phyloP scores from a whole-genome alignment of 1,284 basidiomycete species.

The Pseudozyma sp. region DNA sequence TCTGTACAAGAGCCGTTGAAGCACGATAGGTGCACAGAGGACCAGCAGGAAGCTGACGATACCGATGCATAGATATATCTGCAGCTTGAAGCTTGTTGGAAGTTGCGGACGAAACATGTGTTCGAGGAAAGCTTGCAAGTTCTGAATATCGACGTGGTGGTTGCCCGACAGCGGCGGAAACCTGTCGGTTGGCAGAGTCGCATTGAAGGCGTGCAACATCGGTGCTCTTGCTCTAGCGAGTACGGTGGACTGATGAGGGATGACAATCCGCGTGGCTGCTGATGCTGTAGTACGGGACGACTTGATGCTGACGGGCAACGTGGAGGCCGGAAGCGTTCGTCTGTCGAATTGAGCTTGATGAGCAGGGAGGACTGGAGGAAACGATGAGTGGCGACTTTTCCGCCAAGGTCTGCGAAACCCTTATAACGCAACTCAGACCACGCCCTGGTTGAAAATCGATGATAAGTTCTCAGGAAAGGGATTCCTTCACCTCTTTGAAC shows the following conservation, averaged over 20 bases:
- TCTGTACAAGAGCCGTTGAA: slow-evolving; percentile 17
- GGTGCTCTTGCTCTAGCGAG: neutral
- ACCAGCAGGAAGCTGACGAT: slow-evolving; percentile 1
- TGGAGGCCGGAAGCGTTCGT: too few relatives aligned
- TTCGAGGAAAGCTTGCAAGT: slow-evolving; percentile 15
- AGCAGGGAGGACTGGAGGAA: too few relatives aligned
- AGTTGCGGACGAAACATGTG: slow-evolving; percentile 18
- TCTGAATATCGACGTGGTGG: slow-evolving; percentile 7
- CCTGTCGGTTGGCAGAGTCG: slow-evolving; percentile 12
- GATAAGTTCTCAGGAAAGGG: too few relatives aligned
- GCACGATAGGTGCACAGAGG: slow-evolving; percentile 4
- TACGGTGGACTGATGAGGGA: neutral
- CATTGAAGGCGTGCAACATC: slow-evolving; percentile 25
- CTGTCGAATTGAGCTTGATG: too few relatives aligned
- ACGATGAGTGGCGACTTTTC: too few relatives aligned
- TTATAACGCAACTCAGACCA: too few relatives aligned
- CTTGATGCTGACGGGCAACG: too few relatives aligned
- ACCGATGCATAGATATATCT: slow-evolving; percentile 13
- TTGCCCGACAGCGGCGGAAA: slow-evolving; percentile 19
- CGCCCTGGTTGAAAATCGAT: too few relatives aligned
- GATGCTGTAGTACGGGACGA: too few relatives aligned
- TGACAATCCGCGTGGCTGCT: too few relatives aligned
- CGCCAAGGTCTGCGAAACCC: too few relatives aligned
- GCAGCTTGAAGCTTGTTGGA: slow-evolving; percentile 1
- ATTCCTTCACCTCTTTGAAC: too few relatives aligned